Conservation (phyloP, 2,329 filamentous ascomycete species). For the Calonectria pseudoturangicola region DNA sequence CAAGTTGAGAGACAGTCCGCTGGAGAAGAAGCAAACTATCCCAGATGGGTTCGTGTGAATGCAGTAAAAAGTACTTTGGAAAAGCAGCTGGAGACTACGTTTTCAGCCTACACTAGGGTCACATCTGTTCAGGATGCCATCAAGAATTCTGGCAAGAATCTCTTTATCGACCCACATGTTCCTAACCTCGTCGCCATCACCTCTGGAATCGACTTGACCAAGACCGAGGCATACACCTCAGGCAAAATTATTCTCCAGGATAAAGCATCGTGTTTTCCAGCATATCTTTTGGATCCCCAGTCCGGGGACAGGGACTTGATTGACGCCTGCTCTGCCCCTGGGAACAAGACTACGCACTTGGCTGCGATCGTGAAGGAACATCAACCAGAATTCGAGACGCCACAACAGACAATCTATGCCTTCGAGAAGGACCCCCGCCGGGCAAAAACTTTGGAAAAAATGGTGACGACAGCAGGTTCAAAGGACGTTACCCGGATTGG, state of each 20-base stretch:
- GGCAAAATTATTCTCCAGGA: constrained; percentile 94
- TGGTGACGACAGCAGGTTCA: constrained; percentile 87
- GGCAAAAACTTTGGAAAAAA: constrained; percentile 86
- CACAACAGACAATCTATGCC: constrained; percentile 76
- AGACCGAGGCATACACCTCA: constrained; percentile 81
- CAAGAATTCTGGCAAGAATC: constrained; percentile 64
- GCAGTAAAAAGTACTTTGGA: constrained; percentile 82
- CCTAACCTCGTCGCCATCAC: constrained; percentile 89
- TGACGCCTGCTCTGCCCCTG: constrained; percentile 95
- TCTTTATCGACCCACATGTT: constrained; percentile 87
- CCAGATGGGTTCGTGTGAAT: constrained; percentile 95
- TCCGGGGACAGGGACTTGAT: constrained; percentile 84
- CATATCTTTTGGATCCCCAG: constrained; percentile 85
- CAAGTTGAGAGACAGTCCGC: constrained; percentile 72
- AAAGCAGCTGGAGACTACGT: constrained; percentile 84
- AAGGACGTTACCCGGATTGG: constrained; percentile 79
- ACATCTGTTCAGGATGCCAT: constrained; percentile 75
- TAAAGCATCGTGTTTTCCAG: constrained; percentile 97
- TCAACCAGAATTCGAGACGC: constrained; percentile 60
- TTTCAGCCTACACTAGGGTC: constrained; percentile 77
- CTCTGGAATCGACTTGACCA: constrained; percentile 81
- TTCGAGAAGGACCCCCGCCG: constrained; percentile 86
- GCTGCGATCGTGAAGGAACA: constrained; percentile 80
- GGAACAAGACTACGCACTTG: constrained; percentile 97
- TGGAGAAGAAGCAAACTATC: constrained; percentile 76